Conservation (phyloP, 1,139 yeast species). For the Candida sanyaensis region DNA sequence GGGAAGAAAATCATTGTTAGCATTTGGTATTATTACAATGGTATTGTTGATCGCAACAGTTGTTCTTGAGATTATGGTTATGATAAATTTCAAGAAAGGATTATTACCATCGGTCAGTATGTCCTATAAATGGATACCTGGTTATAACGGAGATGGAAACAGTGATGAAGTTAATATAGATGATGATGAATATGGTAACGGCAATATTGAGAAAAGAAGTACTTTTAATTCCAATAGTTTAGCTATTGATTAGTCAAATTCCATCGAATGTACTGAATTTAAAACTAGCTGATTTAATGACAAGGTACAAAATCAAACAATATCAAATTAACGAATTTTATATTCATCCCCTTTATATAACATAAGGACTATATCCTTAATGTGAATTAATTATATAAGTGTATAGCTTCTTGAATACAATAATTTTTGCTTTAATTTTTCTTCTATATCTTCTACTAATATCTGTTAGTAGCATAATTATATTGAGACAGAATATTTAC, state of each 20-base stretch:
- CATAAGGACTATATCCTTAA: too few relatives aligned
- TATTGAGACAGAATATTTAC: too few relatives aligned
- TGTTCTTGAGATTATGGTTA: constrained; percentile 34
- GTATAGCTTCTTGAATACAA: too few relatives aligned
- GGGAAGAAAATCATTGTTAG: constrained; percentile 48
- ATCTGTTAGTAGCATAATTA: too few relatives aligned
- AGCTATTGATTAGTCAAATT: constrained; percentile 5
- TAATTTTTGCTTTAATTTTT: too few relatives aligned
- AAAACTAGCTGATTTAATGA: too few relatives aligned
- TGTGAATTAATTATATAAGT: too few relatives aligned
- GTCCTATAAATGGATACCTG: constrained; percentile 21
- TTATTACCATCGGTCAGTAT: constrained; percentile 31
- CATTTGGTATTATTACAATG: constrained; percentile 50
- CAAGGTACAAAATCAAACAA: too few relatives aligned
- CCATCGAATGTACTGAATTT: too few relatives aligned
- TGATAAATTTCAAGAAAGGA: constrained; percentile 43
- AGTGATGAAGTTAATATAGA: constrained; percentile 7
- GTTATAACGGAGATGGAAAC: constrained; percentile 5
- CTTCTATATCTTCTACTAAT: too few relatives aligned
- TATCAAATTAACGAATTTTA: too few relatives aligned
- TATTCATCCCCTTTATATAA: too few relatives aligned
- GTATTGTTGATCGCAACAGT: constrained; percentile 41
- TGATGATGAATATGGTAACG: constrained; percentile 7
- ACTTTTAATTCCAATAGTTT: neutral
- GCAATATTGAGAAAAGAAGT: neutral